Evolutionary conservation across 805 yeast species (phyloP).

Genomic region (Metschnikowia peoriensis): DNA sequence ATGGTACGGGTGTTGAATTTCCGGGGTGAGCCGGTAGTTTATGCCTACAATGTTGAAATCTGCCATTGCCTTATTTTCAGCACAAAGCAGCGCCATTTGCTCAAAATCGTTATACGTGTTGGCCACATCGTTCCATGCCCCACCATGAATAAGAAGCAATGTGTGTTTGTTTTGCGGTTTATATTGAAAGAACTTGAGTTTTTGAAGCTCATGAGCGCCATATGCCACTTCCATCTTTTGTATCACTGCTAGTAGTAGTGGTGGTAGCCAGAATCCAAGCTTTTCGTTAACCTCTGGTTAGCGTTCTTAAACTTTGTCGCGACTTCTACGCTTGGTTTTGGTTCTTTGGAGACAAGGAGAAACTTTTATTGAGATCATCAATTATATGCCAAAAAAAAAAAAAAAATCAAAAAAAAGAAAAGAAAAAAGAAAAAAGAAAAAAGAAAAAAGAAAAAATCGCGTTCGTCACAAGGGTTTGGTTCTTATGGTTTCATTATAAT

Average conservation of each 20-base stretch:
- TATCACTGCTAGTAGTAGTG: neutral
- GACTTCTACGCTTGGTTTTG: no score
- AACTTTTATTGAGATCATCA: no score
- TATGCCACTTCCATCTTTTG: slow-evolving; percentile 17
- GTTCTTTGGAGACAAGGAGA: no score
- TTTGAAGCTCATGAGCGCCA: slow-evolving; percentile 35
- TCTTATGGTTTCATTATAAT: neutral
- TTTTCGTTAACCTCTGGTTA: neutral
- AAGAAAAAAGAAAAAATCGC: neutral
- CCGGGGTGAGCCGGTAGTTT: slow-evolving; percentile 70
- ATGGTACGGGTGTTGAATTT: slow-evolving; percentile 59
- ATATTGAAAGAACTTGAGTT: slow-evolving; percentile 26
- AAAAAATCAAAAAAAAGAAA: no score
- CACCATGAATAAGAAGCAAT: slow-evolving; percentile 74
- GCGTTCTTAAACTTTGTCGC: no score
- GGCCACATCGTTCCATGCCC: slow-evolving; percentile 78
- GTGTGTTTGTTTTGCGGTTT: slow-evolving; percentile 19
- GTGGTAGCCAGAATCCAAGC: no score
- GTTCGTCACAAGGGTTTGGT: neutral
- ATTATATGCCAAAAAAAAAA: no score
- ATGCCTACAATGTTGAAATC: slow-evolving; percentile 28
- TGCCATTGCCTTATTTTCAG: neutral
- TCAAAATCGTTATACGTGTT: slow-evolving; percentile 60
- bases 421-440: neutral
- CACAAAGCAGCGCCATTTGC: slow-evolving; percentile 23